phyloP scores from a whole-genome alignment of 2,329 filamentous ascomycete genomes.

The Verticillium isaacii region DNA sequence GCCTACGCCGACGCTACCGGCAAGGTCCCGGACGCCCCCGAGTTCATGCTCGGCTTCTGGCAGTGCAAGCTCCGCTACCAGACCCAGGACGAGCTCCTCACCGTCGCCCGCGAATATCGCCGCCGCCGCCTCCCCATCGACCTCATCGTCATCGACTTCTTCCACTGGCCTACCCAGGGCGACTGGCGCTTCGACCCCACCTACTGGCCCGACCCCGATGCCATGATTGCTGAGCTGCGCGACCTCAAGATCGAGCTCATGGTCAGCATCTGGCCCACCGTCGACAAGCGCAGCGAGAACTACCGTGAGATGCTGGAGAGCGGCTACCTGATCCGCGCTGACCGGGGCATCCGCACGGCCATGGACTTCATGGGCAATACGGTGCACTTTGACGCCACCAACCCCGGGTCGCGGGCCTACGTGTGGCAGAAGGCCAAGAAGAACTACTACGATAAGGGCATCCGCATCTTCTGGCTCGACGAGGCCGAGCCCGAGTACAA shows the following conservation, averaged over 20 bases:
- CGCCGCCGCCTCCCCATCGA: constrained; percentile 49
- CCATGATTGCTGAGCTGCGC: constrained; percentile 59
- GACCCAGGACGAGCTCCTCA: constrained; percentile 55
- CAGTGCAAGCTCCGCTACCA: constrained; percentile 60
- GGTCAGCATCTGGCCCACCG: constrained; percentile 65
- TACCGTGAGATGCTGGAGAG: constrained; percentile 27
- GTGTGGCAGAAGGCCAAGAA: constrained; percentile 55
- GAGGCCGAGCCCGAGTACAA: constrained; percentile 65
- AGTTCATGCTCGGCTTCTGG: constrained; percentile 61
- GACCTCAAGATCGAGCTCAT: constrained; percentile 58
- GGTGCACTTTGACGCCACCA: constrained; percentile 60
- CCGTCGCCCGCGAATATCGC: constrained; percentile 52
- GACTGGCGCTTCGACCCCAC: constrained; percentile 63
- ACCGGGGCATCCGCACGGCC: constrained; percentile 52
- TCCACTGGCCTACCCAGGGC: constrained; percentile 61
- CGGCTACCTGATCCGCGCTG: constrained; percentile 55
- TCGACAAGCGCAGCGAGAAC: constrained; percentile 23
- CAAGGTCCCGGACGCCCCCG: constrained; percentile 58
- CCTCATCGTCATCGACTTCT: constrained; percentile 59
- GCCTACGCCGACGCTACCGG: constrained; percentile 50
- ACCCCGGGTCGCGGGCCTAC: constrained; percentile 51
- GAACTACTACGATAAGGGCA: constrained; percentile 59
- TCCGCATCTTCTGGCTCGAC: constrained; percentile 64
- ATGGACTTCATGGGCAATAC: constrained; percentile 57
- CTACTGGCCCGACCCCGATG: constrained; percentile 62